Evolutionary conservation across 2,329 filamentous ascomycete species (phyloP).

Genomic region (Scytalidium lignicola): DNA sequence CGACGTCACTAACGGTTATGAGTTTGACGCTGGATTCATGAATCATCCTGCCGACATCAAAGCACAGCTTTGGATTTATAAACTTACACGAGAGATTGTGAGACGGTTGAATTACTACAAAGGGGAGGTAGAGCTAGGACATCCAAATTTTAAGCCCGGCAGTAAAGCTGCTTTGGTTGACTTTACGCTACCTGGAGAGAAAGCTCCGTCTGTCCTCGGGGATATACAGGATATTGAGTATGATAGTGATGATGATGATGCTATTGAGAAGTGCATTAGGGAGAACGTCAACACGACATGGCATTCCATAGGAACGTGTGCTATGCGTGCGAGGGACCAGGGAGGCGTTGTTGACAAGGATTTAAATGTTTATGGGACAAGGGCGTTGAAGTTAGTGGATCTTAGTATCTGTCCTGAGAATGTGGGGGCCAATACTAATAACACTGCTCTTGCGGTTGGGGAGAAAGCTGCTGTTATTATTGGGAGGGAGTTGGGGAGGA

Average conservation of each 20-base stretch:
- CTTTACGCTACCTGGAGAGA: constrained; percentile 31
- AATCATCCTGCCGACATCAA: constrained; percentile 51
- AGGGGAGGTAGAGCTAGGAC: constrained; percentile 37
- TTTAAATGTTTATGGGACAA: constrained; percentile 34
- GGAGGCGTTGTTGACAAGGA: constrained; percentile 34
- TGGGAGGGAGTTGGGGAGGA: constrained; percentile 33
- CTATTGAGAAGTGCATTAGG: constrained; percentile 38
- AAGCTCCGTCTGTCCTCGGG: neutral
- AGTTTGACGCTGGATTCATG: constrained; percentile 56
- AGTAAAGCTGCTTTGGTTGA: constrained; percentile 35
- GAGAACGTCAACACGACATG: constrained; percentile 36
- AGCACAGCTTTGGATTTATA: constrained; percentile 59
- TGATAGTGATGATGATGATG: constrained; percentile 26
- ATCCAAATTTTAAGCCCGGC: constrained; percentile 38
- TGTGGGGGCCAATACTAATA: constrained; percentile 41
- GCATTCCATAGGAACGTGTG: constrained; percentile 36
- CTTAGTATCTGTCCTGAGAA: constrained; percentile 29
- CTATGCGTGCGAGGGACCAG: constrained; percentile 31
- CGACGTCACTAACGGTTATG: constrained; percentile 36
- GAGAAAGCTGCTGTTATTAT: constrained; percentile 37
- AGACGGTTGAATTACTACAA: constrained; percentile 49
- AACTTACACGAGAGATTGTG: constrained; percentile 56
- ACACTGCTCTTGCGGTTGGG: constrained; percentile 37
- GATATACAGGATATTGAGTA: constrained; percentile 34
- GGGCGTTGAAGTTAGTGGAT: constrained; percentile 38